These are phyloP conservation scores for Pilaira anomala DNA, from an alignment of 192 early-diverging fungal genomes.

Conservation along the genomic window DNA sequence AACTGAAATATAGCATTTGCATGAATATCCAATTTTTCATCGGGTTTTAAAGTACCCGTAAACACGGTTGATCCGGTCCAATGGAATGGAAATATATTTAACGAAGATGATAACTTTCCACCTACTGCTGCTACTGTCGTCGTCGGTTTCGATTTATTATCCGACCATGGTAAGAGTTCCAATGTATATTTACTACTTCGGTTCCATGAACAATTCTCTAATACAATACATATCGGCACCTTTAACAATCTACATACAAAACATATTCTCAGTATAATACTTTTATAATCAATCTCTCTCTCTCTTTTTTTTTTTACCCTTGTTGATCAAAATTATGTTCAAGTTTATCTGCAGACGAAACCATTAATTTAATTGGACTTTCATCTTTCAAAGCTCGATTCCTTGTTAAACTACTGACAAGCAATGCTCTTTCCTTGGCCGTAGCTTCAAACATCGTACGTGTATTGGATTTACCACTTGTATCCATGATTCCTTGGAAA, in stretches of 20 bases:
- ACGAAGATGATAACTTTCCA: conserved; percentile 14
- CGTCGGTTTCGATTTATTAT: conserved; percentile 20
- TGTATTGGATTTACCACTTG: conserved; percentile 28
- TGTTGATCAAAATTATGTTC: conserved; percentile 44
- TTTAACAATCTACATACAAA: conserved; percentile 47
- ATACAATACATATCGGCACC: conserved; percentile 50
- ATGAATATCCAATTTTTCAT: conserved; percentile 43
- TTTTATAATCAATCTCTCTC: not conserved
- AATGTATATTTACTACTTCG: conserved; percentile 54
- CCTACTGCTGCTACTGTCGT: conserved; percentile 8
- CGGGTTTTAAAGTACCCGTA: conserved; percentile 53
- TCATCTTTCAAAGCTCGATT: conserved; percentile 60
- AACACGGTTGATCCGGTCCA: conserved; percentile 64
- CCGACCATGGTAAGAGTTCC: conserved; percentile 48
- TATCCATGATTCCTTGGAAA: conserved; percentile 51
- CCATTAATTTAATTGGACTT: conserved; percentile 62
- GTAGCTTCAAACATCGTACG: conserved; percentile 71
- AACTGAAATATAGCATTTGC: conserved; percentile 55
- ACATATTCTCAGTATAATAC: not conserved
- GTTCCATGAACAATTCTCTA: conserved; percentile 76
- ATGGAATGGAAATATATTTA: conserved; percentile 43
- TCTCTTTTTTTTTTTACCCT: conserved; percentile 35
- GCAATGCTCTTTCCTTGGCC: conserved; percentile 56
- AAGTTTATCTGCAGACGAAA: conserved; percentile 43
- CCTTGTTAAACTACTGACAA: conserved; percentile 65